Base-by-base conservation (phyloP, 352 stramenopile genomes). In the Phytophthora niederhauseri region DNA sequence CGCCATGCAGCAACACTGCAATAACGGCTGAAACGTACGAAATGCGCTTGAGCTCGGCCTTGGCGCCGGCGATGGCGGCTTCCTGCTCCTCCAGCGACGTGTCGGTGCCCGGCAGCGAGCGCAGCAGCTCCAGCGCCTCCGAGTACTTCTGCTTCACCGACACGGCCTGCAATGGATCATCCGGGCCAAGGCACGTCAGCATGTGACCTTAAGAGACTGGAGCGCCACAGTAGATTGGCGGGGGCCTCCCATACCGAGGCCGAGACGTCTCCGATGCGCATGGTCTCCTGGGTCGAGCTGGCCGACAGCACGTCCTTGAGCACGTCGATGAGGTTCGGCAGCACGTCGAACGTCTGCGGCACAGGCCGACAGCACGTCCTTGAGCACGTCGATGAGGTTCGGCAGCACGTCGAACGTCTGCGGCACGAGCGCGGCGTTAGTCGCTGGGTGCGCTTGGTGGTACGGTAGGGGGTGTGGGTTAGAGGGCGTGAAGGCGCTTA, bases 311-410 rank as follows among this genome's bases (percentile, higher is more conserved):
- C 85, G 69, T 95, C 88, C 64, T 93, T 95, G 31, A 95, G 80
- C 64, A 93, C 85, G 46, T 95, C 88, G 59, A 95, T 95, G 31
- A 95, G 76, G 62, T 83, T 89, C 6, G 88, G 88, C 73, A 95
- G 71, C 48, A 93, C 76, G 57, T 95, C 88, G 54, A 93, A 95
- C 19, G 82, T 84, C 86, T 95, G 22, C 6, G 46, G 8, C 20
- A 11, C 14, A 5, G 19, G 30, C 34, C 20, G 86, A 85, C 24
- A 93, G 64, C 56, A 95, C 85, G 69, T 95, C 88, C 64, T 93
- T 95, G 31, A 95, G 80, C 64, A 93, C 85, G 46, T 95, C 88
- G 59, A 95, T 95, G 31, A 95, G 76, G 62, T 83, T 89, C 6
- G 88, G 88, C 73, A 95, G 71, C 48, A 93, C 76, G 57, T 95